Conservation (phyloP, 805 yeast species). For the Lipomyces kockii region DNA sequence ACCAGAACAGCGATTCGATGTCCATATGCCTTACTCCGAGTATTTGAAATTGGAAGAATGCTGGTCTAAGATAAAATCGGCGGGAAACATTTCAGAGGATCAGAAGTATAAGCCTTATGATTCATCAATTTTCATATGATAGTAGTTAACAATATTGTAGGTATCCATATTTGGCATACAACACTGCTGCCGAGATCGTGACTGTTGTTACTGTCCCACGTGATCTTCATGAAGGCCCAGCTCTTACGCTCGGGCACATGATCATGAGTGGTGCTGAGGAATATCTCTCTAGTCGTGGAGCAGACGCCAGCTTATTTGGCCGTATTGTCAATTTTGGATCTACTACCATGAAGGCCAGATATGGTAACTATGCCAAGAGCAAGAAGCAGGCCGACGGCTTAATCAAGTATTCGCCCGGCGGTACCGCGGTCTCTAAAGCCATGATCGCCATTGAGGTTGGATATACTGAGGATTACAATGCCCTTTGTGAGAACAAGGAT, state of each 20-base stretch:
- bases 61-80: conserved; percentile 1
- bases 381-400: background rate
- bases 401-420: background rate
- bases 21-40: background rate
- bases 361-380: background rate
- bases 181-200: background rate
- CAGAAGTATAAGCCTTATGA: too few species aligned
- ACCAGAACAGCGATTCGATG: background rate
- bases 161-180: conserved; percentile 2
- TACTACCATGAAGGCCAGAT: background rate
- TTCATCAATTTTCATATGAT: too few species aligned
- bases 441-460: background rate
- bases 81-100: conserved; percentile 1
- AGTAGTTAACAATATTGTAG: background rate
- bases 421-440: background rate
- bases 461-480: background rate
- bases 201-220: background rate
- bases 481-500: background rate
- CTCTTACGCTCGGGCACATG: background rate
- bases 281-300: background rate
- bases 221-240: background rate
- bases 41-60: conserved; percentile 4
- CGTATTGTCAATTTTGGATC: background rate
- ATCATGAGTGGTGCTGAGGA: background rate
- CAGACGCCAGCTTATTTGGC: background rate